phyloP scores from a whole-genome alignment of 2,329 filamentous ascomycete species.

The Colletotrichum tropicicola region DNA sequence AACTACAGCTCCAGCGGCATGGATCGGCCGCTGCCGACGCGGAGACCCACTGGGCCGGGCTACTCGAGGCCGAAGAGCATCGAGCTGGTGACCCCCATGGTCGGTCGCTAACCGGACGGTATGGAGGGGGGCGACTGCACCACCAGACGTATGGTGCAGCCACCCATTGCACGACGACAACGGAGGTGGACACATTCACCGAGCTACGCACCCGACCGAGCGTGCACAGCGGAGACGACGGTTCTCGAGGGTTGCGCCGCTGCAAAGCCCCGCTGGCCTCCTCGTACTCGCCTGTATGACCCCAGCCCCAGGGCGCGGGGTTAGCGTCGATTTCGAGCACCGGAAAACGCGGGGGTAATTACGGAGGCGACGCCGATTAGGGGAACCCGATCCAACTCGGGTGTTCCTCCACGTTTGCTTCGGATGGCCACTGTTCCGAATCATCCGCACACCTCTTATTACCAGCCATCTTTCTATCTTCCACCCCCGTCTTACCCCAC shows the following conservation, averaged over 20 bases:
- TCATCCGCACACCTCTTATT: conserved; percentile 3
- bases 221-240: neutral
- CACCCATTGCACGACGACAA: neutral
- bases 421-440: conserved; percentile 6
- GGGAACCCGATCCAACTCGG: neutral
- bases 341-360: conserved; percentile 19
- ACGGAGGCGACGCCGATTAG: conserved; percentile 3
- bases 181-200: neutral
- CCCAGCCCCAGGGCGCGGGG: conserved; percentile 19
- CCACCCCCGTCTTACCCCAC: conserved; percentile 3
- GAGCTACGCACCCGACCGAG: neutral
- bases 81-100: conserved; percentile 69
- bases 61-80: conserved; percentile 70
- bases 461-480: neutral
- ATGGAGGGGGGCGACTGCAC: neutral
- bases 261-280: conserved; percentile 1
- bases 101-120: conserved; percentile 51
- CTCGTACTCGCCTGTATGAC: conserved; percentile 21
- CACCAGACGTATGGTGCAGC: neutral
- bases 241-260: neutral
- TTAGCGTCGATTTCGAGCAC: conserved; percentile 25
- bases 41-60: conserved; percentile 54
- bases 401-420: neutral
- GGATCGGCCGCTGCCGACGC: conserved; percentile 66
- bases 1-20: conserved; percentile 47